Percentiles rank a stretch among this genome's conserved stretches.
These are phyloP conservation scores for Solanum dulcamara DNA, from an alignment of 257 asterid genomes.

Conservation along the genomic window DNA sequence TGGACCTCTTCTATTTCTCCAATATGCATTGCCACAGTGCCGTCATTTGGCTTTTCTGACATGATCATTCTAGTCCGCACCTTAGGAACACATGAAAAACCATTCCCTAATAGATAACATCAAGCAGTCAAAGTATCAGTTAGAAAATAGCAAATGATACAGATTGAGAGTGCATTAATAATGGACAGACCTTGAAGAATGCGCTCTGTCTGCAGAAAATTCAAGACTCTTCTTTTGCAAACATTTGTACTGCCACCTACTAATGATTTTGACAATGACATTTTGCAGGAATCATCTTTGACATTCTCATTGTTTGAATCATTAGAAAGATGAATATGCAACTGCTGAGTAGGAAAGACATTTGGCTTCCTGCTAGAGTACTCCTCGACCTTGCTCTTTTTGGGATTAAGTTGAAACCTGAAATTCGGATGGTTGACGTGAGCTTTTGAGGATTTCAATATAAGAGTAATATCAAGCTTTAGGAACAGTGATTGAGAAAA, in stretches of 20 bases:
- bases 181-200: conserved; percentile 59
- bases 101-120: conserved; percentile 41
- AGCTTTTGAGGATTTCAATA: not conserved
- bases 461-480: not conserved
- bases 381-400: conserved; percentile 68
- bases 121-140: conserved; percentile 19
- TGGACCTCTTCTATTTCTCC: conserved; percentile 74
- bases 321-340: conserved; percentile 34
- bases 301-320: conserved; percentile 55
- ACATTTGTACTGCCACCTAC: conserved; percentile 72
- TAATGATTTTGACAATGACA: conserved; percentile 77
- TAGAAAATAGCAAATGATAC: not conserved
- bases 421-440: conserved; percentile 11
- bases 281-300: conserved; percentile 55
- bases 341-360: conserved; percentile 32
- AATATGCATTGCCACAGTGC: conserved; percentile 70
- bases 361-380: conserved; percentile 30
- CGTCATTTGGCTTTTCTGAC: conserved; percentile 90
- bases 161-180: conserved; percentile 1
- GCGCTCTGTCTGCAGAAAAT: conserved; percentile 52
- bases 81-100: conserved; percentile 46
- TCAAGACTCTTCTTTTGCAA: conserved; percentile 65
- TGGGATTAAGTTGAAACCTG: conserved; percentile 65
- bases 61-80: conserved; percentile 64
- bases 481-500: not conserved